Percentiles rank a stretch among this genome's conserved stretches.
Conservation (phyloP, 2,329 filamentous ascomycete species). For the Dactylellina leptospora region DNA sequence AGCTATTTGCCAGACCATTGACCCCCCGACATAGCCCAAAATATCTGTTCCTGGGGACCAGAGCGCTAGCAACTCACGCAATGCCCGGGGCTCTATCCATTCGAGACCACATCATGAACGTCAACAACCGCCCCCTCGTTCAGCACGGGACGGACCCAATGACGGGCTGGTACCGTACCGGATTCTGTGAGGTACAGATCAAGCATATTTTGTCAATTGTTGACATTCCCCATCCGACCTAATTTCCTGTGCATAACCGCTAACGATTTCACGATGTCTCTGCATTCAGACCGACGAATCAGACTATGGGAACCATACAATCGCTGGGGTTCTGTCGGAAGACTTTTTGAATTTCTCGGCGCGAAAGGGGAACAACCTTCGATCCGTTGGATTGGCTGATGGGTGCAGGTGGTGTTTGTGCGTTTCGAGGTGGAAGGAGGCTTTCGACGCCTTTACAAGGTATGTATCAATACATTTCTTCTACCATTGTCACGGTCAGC, state of each 20-base stretch:
- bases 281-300: constrained; percentile 62
- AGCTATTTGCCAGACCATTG: neutral
- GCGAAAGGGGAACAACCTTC: constrained; percentile 69
- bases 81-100: constrained; percentile 23
- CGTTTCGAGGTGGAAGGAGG: constrained; percentile 69
- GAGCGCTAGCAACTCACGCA: constrained; percentile 1
- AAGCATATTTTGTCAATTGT: neutral
- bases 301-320: constrained; percentile 69
- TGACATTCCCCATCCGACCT: neutral
- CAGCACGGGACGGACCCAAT: constrained; percentile 20
- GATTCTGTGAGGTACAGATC: constrained; percentile 22
- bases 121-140: constrained; percentile 25
- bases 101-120: constrained; percentile 25
- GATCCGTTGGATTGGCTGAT: constrained; percentile 65
- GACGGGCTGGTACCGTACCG: constrained; percentile 23
- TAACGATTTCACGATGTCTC: neutral
- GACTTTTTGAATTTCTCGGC: constrained; percentile 72
- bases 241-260: constrained; percentile 18
- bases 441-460: constrained; percentile 66
- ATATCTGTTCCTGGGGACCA: neutral
- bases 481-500: neutral
- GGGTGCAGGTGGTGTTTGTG: constrained; percentile 73
- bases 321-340: constrained; percentile 68
- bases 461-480: constrained; percentile 54
- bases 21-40: neutral